Conservation (phyloP, 2,329 filamentous ascomycete genomes). For the Calonectria leucothoes region DNA sequence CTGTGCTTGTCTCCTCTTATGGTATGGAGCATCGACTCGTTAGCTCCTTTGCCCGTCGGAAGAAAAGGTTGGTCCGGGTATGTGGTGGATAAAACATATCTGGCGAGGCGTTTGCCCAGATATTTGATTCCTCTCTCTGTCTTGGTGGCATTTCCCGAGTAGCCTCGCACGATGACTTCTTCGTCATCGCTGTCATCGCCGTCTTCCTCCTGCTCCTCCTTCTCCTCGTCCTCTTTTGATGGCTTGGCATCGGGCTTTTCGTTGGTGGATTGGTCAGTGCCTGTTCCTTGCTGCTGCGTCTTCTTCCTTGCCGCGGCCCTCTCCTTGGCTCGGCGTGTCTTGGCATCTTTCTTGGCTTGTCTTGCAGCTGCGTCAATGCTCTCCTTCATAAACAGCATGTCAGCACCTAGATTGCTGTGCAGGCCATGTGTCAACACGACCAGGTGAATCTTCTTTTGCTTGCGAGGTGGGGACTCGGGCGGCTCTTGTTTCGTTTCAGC, state of each 20-base stretch:
- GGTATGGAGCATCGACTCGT: constrained; percentile 55
- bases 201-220: no score
- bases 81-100: constrained; percentile 89
- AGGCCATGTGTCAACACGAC: constrained; percentile 94
- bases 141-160: constrained; percentile 87
- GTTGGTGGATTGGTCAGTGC: constrained; percentile 24
- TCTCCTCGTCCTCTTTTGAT: constrained; percentile 21
- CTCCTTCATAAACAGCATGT: constrained; percentile 98
- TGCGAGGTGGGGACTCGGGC: constrained; percentile 51
- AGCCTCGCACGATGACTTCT: constrained; percentile 89
- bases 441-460: constrained; percentile 85
- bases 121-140: constrained; percentile 98
- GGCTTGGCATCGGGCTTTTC: constrained; percentile 26
- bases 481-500: constrained; percentile 41
- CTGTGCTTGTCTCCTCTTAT: constrained; percentile 57
- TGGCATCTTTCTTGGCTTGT: constrained; percentile 78
- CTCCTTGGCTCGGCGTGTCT: constrained; percentile 66
- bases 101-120: constrained; percentile 91
- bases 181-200: constrained; percentile 69
- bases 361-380: constrained; percentile 88
- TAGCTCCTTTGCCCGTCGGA: constrained; percentile 67
- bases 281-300: constrained; percentile 11
- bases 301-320: constrained; percentile 49
- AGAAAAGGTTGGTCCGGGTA: constrained; percentile 94
- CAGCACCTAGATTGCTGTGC: constrained; percentile 94